Percentiles rank a stretch among this genome's conserved stretches.
phyloP scores from a whole-genome alignment of 2,329 filamentous ascomycete genomes.

The Zymoseptoria crescenta region DNA sequence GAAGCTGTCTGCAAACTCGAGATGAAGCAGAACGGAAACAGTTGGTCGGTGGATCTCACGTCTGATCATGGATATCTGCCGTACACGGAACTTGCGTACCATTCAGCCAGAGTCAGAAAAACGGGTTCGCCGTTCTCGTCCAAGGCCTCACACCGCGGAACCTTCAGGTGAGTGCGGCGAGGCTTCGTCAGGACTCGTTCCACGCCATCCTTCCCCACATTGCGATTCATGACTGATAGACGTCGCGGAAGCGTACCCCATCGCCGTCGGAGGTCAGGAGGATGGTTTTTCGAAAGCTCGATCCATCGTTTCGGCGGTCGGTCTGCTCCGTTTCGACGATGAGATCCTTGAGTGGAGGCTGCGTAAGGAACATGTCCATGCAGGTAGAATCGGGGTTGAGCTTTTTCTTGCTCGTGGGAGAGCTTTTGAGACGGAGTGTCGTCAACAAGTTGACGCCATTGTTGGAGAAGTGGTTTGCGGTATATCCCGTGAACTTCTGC shows the following conservation, averaged over 20 bases:
- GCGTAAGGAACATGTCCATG: not conserved
- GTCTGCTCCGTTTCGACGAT: not conserved
- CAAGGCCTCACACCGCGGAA: not conserved
- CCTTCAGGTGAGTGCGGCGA: not conserved
- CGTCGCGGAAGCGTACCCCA: not conserved
- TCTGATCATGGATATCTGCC: too few species aligned
- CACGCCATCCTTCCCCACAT: not conserved
- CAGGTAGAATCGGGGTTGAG: not conserved
- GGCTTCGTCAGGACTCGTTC: not conserved
- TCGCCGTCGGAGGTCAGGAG: not conserved
- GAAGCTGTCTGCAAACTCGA: too few species aligned
- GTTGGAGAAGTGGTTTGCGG: not conserved
- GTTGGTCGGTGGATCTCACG: too few species aligned
- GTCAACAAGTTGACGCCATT: not conserved
- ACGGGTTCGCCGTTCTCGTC: not conserved
- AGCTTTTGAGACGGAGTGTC: not conserved
- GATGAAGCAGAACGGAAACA: too few species aligned
- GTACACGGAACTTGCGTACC: too few species aligned
- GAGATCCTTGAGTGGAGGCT: not conserved
- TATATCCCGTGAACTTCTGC: not conserved
- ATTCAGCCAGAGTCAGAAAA: not conserved
- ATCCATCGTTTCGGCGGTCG: not conserved
- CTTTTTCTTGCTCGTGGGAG: not conserved
- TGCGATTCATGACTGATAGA: not conserved
- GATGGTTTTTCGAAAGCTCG: not conserved